These are phyloP conservation scores for Pythium plurisporium DNA, from an alignment of 352 stramenopile genomes.

Conservation along the genomic window DNA sequence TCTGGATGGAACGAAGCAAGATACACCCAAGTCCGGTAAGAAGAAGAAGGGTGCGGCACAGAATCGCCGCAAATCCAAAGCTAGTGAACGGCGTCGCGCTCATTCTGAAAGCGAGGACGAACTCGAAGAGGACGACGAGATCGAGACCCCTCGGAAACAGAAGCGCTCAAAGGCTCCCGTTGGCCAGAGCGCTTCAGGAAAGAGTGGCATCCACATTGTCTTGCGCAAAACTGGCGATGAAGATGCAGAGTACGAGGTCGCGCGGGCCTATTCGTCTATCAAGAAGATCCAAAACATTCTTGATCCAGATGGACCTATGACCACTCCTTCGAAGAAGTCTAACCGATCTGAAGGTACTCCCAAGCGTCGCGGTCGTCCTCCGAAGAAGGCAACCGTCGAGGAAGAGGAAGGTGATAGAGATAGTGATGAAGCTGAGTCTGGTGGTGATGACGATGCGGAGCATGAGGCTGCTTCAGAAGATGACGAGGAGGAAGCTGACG, in stretches of 20 bases:
- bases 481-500: slow-evolving; percentile 28
- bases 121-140: slow-evolving; percentile 25
- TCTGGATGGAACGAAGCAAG: slow-evolving; percentile 64
- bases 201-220: slow-evolving; percentile 27
- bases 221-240: slow-evolving; percentile 17
- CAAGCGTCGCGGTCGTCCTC: slow-evolving; percentile 12
- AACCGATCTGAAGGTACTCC: neutral
- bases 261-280: slow-evolving; percentile 22
- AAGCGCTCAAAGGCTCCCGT: slow-evolving; percentile 15
- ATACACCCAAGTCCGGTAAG: slow-evolving; percentile 21
- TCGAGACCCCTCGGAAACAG: slow-evolving; percentile 21
- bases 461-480: slow-evolving; percentile 21
- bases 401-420: slow-evolving; percentile 21
- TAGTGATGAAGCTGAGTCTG: slow-evolving; percentile 16
- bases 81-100: slow-evolving; percentile 7
- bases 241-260: slow-evolving; percentile 18
- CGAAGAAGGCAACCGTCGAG: slow-evolving; percentile 18
- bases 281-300: slow-evolving; percentile 25
- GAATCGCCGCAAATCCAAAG: slow-evolving; percentile 40
- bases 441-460: slow-evolving; percentile 22
- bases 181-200: slow-evolving; percentile 1
- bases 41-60: slow-evolving; percentile 25
- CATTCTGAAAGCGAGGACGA: slow-evolving; percentile 20
- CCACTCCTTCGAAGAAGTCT: slow-evolving; percentile 7
- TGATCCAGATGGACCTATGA: neutral